Conservation (phyloP, 2,329 filamentous ascomycete species). For the Aspergillus neoniger region DNA sequence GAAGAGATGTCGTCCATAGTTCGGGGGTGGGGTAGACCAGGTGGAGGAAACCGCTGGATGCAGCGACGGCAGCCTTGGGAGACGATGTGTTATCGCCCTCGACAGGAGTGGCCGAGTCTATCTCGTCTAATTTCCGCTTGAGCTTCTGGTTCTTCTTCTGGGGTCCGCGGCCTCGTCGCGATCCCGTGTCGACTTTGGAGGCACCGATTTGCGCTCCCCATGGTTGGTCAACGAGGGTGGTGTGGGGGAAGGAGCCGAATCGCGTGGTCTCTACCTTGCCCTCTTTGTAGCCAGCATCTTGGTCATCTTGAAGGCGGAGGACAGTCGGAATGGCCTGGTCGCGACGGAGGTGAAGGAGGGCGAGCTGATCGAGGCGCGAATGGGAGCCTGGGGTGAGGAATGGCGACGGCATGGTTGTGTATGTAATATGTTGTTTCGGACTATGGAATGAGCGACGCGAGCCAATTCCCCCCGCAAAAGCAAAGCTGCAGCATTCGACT, state of each 20-base stretch:
- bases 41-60: slow-evolving; percentile 52
- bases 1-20: slow-evolving; percentile 53
- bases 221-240: slow-evolving; percentile 71
- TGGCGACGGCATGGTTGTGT: slow-evolving; percentile 59
- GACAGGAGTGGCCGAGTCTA: slow-evolving; percentile 35
- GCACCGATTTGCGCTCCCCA: slow-evolving; percentile 94
- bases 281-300: slow-evolving; percentile 71
- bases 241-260: slow-evolving; percentile 87
- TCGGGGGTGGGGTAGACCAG: slow-evolving; percentile 53
- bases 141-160: slow-evolving; percentile 63
- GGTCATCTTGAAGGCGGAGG: slow-evolving; percentile 62
- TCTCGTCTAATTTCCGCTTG: slow-evolving; percentile 51
- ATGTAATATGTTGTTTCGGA: background rate
- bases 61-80: slow-evolving; percentile 37
- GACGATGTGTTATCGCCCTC: slow-evolving; percentile 19
- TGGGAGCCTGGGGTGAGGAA: slow-evolving; percentile 72
- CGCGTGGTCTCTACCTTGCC: slow-evolving; percentile 85
- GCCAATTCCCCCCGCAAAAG: background rate
- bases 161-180: slow-evolving; percentile 75
- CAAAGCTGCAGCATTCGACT: background rate
- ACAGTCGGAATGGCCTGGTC: slow-evolving; percentile 80
- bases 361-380: slow-evolving; percentile 67
- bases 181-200: slow-evolving; percentile 86
- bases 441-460: background rate
- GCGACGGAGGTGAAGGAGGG: slow-evolving; percentile 84